phyloP scores from a whole-genome alignment of 495 filamentous ascomycete genomes.

The Gamarada debralockiae region DNA sequence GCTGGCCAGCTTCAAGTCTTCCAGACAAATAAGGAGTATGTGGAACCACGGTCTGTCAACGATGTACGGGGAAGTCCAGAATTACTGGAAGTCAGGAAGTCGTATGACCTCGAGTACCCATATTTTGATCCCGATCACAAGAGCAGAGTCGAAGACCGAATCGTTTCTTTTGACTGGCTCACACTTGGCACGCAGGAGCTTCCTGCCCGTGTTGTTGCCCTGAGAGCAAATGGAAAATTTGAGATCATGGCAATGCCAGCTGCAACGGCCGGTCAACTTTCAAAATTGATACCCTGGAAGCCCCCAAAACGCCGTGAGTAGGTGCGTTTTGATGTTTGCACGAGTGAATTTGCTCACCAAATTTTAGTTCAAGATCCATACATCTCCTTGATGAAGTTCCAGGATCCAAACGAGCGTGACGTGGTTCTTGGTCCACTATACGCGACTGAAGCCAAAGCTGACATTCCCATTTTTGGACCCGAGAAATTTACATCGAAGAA shows the following conservation, averaged over 20 bases:
- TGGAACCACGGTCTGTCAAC: slow-evolving; percentile 33
- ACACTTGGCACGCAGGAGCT: slow-evolving; percentile 54
- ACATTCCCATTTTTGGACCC: slow-evolving; percentile 41
- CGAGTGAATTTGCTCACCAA: slow-evolving; percentile 17
- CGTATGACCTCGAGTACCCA: slow-evolving; percentile 48
- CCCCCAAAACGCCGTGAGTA: slow-evolving; percentile 21
- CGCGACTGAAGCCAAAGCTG: slow-evolving; percentile 36
- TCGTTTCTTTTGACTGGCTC: slow-evolving; percentile 87
- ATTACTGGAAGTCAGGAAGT: slow-evolving; percentile 46
- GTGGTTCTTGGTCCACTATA: slow-evolving; percentile 40
- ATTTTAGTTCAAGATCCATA: slow-evolving; percentile 37
- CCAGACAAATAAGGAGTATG: slow-evolving; percentile 62
- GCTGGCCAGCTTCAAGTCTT: slow-evolving; percentile 74
- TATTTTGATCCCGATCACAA: slow-evolving; percentile 37
- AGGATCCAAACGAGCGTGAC: slow-evolving; percentile 33
- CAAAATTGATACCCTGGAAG: slow-evolving; percentile 35
- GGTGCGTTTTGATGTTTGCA: too few species aligned
- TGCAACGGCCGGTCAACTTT: slow-evolving; percentile 43
- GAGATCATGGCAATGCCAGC: slow-evolving; percentile 63
- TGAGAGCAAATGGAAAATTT: slow-evolving; percentile 64
- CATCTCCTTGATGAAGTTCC: slow-evolving; percentile 41
- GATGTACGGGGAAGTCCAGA: slow-evolving; percentile 41
- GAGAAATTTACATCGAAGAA: slow-evolving; percentile 18
- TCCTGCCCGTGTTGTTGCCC: slow-evolving; percentile 62
- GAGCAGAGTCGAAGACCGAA: slow-evolving; percentile 52